Conservation (phyloP, 1,139 yeast species). For the Saccharomyces hybrid region DNA sequence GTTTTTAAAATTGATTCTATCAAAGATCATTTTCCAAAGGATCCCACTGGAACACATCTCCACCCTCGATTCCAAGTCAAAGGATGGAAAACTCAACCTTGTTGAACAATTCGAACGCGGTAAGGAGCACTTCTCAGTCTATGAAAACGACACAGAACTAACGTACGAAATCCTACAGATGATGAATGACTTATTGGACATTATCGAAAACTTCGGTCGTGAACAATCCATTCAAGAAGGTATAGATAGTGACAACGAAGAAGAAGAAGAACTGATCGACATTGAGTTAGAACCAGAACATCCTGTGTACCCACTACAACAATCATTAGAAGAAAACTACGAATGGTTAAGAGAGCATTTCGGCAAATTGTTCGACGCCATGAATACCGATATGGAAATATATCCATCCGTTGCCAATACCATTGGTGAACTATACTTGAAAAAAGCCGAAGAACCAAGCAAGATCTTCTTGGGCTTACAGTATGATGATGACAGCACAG, state of each 20-base stretch:
- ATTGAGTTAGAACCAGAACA: conserved; percentile 41
- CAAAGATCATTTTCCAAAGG: conserved; percentile 49
- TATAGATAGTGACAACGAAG: conserved; percentile 42
- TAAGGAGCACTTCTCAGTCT: conserved; percentile 16
- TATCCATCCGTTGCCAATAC: conserved; percentile 39
- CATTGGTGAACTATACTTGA: conserved; percentile 54
- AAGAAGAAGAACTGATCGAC: conserved; percentile 32
- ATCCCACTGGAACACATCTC: conserved; percentile 53
- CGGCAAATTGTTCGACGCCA: conserved; percentile 34
- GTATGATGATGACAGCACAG: conserved; percentile 45
- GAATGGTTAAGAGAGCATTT: conserved; percentile 53
- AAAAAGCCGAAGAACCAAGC: conserved; percentile 57
- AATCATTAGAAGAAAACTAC: conserved; percentile 32
- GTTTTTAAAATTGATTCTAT: conserved; percentile 45
- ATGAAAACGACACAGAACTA: conserved; percentile 14
- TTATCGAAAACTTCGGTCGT: conserved; percentile 56
- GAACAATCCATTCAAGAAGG: conserved; percentile 43
- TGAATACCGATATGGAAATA: conserved; percentile 22
- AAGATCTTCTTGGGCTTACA: conserved; percentile 47
- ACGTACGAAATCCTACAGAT: conserved; percentile 46
- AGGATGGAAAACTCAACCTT: conserved; percentile 32
- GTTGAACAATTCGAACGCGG: conserved; percentile 15
- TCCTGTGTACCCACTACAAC: conserved; percentile 43
- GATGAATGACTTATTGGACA: conserved; percentile 58
- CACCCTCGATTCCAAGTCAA: conserved; percentile 37